phyloP scores from a whole-genome alignment of 495 filamentous ascomycete species.

The Chaetomium tenue region DNA sequence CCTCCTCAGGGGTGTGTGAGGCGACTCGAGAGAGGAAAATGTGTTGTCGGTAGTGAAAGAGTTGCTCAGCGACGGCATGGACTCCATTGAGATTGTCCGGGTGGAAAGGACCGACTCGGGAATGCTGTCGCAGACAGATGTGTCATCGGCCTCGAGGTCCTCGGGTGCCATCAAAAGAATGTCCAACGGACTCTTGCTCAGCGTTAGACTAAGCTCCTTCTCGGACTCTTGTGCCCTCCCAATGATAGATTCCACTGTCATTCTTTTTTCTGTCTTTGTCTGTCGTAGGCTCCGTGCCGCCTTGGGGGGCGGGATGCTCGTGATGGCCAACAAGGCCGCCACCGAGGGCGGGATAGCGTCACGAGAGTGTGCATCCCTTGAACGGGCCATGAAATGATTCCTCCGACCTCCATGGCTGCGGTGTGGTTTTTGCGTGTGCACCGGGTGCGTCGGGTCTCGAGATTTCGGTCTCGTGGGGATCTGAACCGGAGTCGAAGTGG shows the following conservation, averaged over 20 bases:
- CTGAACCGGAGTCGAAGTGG: conserved; percentile 46
- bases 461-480: conserved; percentile 43
- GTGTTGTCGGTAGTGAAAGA: conserved; percentile 42
- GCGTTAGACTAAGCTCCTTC: conserved; percentile 48
- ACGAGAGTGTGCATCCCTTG: conserved; percentile 45
- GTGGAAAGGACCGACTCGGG: conserved; percentile 44
- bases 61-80: conserved; percentile 47
- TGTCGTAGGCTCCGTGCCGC: conserved; percentile 30
- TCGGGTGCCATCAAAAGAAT: conserved; percentile 57
- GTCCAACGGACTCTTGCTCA: conserved; percentile 51
- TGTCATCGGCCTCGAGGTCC: conserved; percentile 50
- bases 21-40: conserved; percentile 43
- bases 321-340: conserved; percentile 59
- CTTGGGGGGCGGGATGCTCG: conserved; percentile 55
- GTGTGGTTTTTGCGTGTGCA: conserved; percentile 32
- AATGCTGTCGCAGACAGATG: conserved; percentile 46
- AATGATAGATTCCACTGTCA: conserved; percentile 54
- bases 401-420: conserved; percentile 25
- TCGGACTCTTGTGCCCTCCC: conserved; percentile 49
- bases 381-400: conserved; percentile 26
- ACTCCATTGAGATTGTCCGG: conserved; percentile 49
- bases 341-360: conserved; percentile 57
- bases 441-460: conserved; percentile 33
- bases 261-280: conserved; percentile 34
- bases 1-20: conserved; percentile 38